phyloP scores from a whole-genome alignment of 1,284 basidiomycete species.

The Inonotus obliquus region DNA sequence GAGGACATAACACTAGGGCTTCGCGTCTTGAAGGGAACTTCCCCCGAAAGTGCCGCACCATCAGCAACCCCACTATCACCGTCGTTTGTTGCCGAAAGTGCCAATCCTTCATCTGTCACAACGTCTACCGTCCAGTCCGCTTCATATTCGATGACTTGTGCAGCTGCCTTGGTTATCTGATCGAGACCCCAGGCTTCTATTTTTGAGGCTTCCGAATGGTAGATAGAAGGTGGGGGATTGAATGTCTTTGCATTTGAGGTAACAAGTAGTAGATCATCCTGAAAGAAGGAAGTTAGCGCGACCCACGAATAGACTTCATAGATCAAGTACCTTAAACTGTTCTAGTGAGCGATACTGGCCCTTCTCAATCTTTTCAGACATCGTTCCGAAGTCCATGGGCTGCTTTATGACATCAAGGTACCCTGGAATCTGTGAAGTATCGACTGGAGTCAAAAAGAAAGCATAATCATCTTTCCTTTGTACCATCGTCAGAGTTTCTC shows the following conservation, averaged over 20 bases:
- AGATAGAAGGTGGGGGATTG: conserved; percentile 68
- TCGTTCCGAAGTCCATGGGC: conserved; percentile 84
- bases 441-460: conserved; percentile 74
- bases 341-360: conserved; percentile 71
- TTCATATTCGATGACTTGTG: conserved; percentile 73
- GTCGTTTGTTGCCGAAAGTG: neutral
- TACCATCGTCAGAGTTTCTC: neutral
- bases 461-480: conserved; percentile 80
- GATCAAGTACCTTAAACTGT: conserved; percentile 60
- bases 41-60: neutral
- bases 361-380: conserved; percentile 58
- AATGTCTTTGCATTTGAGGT: conserved; percentile 68
- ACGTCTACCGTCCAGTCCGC: conserved; percentile 78
- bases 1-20: conserved; percentile 18
- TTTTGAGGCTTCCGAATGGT: conserved; percentile 64
- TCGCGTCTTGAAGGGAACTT: neutral
- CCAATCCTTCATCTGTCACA: conserved; percentile 57
- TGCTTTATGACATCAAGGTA: conserved; percentile 64
- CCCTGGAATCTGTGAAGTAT: conserved; percentile 58
- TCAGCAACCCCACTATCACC: neutral
- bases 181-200: conserved; percentile 66
- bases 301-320: neutral
- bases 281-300: neutral
- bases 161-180: conserved; percentile 62
- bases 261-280: conserved; percentile 71